A percentile compares a stretch with the other conserved stretches of the same genome.
Evolutionary conservation across 202 grass and related monocot species (phyloP).

Genomic region (Panicum virgatum): DNA sequence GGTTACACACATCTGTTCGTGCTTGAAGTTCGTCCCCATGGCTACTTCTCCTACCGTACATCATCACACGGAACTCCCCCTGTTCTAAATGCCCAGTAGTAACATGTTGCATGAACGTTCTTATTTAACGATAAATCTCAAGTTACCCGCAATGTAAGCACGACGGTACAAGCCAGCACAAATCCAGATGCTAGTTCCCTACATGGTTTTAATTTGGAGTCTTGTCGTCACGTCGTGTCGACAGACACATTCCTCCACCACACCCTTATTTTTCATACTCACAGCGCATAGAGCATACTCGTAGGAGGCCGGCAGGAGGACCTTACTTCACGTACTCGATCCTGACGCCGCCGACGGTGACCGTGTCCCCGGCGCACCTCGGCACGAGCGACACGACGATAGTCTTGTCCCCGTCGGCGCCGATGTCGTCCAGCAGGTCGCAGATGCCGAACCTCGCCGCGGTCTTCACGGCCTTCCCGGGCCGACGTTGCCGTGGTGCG

Average conservation of each 20-base stretch:
- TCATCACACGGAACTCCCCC: no score
- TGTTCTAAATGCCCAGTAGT: no score
- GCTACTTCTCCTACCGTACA: no score
- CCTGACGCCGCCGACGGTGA: constrained; percentile 41
- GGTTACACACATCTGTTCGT: no score
- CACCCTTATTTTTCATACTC: not conserved
- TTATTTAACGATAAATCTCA: no score
- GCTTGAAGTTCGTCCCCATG: no score
- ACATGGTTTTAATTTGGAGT: no score
- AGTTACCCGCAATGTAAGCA: no score
- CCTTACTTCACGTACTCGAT: constrained; percentile 45
- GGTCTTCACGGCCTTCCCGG: constrained; percentile 22
- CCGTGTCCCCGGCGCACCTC: constrained; percentile 22
- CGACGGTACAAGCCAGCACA: no score
- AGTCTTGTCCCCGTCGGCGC: constrained; percentile 39
- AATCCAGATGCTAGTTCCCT: no score
- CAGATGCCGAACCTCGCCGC: constrained; percentile 52
- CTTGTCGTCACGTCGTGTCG: no score
- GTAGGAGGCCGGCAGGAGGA: not conserved
- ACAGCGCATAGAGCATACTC: not conserved
- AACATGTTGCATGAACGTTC: no score
- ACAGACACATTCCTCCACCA: not conserved
- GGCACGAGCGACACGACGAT: constrained; percentile 60
- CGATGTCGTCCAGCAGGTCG: constrained; percentile 51
- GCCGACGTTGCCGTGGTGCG: constrained; percentile 58